phyloP scores from a whole-genome alignment of 306 rosid genomes.

The Lotus japonicus region DNA sequence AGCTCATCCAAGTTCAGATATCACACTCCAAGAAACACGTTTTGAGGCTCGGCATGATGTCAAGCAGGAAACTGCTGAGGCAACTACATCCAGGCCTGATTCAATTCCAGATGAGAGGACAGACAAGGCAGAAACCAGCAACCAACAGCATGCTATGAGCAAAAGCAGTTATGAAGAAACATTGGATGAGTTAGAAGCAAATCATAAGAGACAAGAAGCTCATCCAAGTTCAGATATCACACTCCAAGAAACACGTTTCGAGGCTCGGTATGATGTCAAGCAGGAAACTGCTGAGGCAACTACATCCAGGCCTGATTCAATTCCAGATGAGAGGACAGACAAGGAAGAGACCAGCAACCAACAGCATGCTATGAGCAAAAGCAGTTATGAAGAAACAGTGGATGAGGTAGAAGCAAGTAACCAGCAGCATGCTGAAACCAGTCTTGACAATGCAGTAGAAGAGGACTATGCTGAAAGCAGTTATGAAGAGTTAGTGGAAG shows the following conservation, averaged over 20 bases:
- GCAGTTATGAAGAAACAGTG: not conserved
- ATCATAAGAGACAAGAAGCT: slow-evolving; percentile 15
- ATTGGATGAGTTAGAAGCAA: too few relatives aligned
- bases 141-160: slow-evolving; percentile 6
- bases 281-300: slow-evolving; percentile 30
- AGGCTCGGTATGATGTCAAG: slow-evolving; percentile 4
- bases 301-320: slow-evolving; percentile 24
- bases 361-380: not conserved
- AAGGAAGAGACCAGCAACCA: slow-evolving; percentile 28
- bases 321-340: slow-evolving; percentile 28
- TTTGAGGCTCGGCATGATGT: slow-evolving; percentile 12
- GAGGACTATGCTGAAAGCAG: slow-evolving; percentile 25
- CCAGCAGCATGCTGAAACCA: slow-evolving; percentile 12
- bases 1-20: slow-evolving; percentile 17
- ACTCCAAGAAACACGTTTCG: slow-evolving; percentile 18
- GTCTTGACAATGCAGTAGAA: slow-evolving; percentile 12
- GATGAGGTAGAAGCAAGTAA: slow-evolving; percentile 31
- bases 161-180: slow-evolving; percentile 5
- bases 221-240: slow-evolving; percentile 13
- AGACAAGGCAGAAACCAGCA: slow-evolving; percentile 27
- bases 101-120: slow-evolving; percentile 35
- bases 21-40: slow-evolving; percentile 14
- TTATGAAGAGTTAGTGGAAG: slow-evolving; percentile 37
- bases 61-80: slow-evolving; percentile 20
- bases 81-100: slow-evolving; percentile 20